Conservation (phyloP, 495 filamentous ascomycete species). For the Xylaria scruposa region DNA sequence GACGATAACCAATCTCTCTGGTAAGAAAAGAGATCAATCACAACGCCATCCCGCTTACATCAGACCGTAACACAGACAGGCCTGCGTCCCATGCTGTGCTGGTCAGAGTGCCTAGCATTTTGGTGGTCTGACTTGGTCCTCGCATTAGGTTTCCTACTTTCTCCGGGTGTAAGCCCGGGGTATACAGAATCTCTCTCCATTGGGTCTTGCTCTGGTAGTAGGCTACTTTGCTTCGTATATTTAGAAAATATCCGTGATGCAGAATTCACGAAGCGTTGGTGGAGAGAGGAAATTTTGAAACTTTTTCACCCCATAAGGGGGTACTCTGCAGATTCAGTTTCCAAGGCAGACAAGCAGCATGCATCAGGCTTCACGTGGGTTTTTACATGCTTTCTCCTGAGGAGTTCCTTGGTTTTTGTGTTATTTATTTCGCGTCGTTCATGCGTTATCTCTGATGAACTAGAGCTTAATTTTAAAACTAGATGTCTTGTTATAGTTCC, state of each 20-base stretch:
- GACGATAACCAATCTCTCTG: neutral
- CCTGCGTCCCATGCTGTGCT: neutral
- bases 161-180: neutral
- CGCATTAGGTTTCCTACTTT: neutral
- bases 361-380: neutral
- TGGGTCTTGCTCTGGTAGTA: too few relatives aligned
- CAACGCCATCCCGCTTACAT: neutral
- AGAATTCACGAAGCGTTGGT: neutral
- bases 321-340: neutral
- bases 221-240: neutral
- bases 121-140: slow-evolving; percentile 4
- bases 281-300: neutral
- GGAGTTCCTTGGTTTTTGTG: neutral
- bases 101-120: neutral
- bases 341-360: neutral
- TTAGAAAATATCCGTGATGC: neutral
- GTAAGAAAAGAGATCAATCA: slow-evolving; percentile 2
- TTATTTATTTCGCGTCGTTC: neutral
- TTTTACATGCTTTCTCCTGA: neutral
- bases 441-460: neutral
- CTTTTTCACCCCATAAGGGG: neutral
- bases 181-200: neutral
- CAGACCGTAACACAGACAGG: neutral
- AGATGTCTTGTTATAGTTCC: neutral
- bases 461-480: neutral